Conservation (phyloP, 352 stramenopile species). For the Globisporangium cylindrosporum region DNA sequence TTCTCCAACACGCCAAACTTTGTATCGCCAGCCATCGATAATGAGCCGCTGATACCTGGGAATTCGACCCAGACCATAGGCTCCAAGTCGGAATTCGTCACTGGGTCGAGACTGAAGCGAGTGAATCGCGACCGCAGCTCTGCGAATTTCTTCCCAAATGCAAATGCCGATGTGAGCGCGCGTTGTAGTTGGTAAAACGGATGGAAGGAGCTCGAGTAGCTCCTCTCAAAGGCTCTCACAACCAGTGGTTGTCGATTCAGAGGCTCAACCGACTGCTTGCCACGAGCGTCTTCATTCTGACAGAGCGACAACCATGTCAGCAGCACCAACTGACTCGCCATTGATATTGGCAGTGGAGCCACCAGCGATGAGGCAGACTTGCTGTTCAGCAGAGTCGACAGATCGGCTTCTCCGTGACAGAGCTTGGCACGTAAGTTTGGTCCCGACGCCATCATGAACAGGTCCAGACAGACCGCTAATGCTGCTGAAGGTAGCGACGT, state of each 20-base stretch:
- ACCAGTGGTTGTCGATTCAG: neutral
- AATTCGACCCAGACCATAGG: conserved; percentile 28
- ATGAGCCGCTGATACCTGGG: neutral
- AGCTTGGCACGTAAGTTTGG: conserved; percentile 72
- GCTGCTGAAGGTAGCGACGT: conserved; percentile 33
- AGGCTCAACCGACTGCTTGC: neutral
- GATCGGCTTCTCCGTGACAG: conserved; percentile 60
- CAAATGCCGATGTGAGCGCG: conserved; percentile 12
- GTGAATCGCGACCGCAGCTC: conserved; percentile 26
- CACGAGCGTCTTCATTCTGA: neutral
- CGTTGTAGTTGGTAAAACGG: conserved; percentile 51
- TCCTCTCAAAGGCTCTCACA: conserved; percentile 16
- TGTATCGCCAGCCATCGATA: neutral
- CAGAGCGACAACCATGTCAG: conserved; percentile 30
- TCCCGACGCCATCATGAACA: conserved; percentile 74
- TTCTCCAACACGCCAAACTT: conserved; percentile 27
- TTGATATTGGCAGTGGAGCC: conserved; percentile 15
- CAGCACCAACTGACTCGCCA: conserved; percentile 36
- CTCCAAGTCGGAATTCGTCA: conserved; percentile 5
- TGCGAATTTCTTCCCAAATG: conserved; percentile 20
- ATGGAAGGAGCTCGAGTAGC: conserved; percentile 48
- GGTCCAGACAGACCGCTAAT: conserved; percentile 49
- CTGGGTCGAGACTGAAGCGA: conserved; percentile 13
- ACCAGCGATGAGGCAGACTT: too few species aligned
- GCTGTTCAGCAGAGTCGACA: conserved; percentile 26